phyloP scores from a whole-genome alignment of 257 asterid genomes.

The Solanum chilense region DNA sequence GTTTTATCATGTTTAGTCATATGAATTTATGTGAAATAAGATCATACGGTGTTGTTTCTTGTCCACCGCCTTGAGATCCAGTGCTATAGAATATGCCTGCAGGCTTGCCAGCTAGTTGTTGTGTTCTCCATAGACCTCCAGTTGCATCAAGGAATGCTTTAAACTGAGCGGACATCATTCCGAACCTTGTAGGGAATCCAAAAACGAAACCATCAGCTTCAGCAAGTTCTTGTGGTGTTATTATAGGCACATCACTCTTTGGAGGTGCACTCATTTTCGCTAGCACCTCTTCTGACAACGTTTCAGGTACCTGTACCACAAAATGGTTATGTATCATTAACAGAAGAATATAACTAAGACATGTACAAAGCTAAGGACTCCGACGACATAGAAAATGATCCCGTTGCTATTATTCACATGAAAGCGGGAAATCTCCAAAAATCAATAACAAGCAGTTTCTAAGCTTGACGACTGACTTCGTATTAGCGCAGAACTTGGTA shows the following conservation, averaged over 20 bases:
- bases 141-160: constrained; percentile 82
- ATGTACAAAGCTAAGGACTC: not conserved
- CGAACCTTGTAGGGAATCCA: constrained; percentile 79
- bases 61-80: constrained; percentile 87
- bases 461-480: not conserved
- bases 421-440: not conserved
- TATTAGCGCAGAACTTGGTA: not conserved
- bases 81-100: constrained; percentile 89
- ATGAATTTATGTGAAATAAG: not conserved
- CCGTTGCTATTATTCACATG: not conserved
- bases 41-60: constrained; percentile 69
- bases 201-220: constrained; percentile 73
- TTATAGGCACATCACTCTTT: constrained; percentile 49
- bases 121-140: constrained; percentile 82
- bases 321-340: not conserved
- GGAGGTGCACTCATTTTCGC: constrained; percentile 78
- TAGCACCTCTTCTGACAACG: constrained; percentile 56
- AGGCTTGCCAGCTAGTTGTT: constrained; percentile 76
- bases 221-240: constrained; percentile 48
- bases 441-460: not conserved
- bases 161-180: constrained; percentile 86
- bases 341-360: not conserved
- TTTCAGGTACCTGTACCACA: constrained; percentile 56
- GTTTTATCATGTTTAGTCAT: not conserved
- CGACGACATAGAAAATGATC: not conserved